Evolutionary conservation across 352 stramenopile species (phyloP), one percentile per base, ranked within the genome.

Genomic region (Pythium coloratum): DNA sequence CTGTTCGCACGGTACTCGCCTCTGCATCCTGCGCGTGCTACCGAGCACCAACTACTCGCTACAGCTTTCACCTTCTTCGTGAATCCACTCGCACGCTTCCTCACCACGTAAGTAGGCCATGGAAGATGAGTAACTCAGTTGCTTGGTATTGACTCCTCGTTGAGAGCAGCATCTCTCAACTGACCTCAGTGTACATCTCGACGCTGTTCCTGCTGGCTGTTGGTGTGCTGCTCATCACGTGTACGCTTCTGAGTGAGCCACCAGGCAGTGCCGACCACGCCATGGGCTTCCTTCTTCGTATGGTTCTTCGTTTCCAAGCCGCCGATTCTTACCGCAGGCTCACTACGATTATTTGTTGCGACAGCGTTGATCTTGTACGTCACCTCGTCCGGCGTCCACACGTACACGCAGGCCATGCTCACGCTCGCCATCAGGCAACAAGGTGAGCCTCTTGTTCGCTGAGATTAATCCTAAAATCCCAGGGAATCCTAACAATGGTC

Each of bases 401-500:
- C 82, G 2, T 92, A 92, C 73, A 88, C 84, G 1, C 81, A 92
- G 66, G 89, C 84, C 12, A 92, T 90, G 80, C 67, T 90, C 14
- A 82, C 84, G 46, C 64, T 88, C n/a, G 85, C 77, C 0, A 69
- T 92, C 49, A 92, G 90, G 65, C 81, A 70, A 32, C 64, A 70
- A 70, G 64, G 64, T 66, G 74, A n/a, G 50, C 63, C 28, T 72
- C 71, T 84, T 51, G 14, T 18, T 70, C 0, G 58, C 18, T 6
- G 16, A 55, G 24, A 53, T 36, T 18, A 14, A 18, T 6, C 1
- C 20, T 50, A 16, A 1, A 28, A 32, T 16, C 2, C 16, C 3
- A 7, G 13, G 24, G 32, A 16, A 50, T 8, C 4, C 16, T 12
- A 28, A 20, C 1, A 47, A 10, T 34, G 10, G 34, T 6, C 50